Base-by-base conservation (phyloP, 164 flowering plant species). In the Magnolia sinica region DNA sequence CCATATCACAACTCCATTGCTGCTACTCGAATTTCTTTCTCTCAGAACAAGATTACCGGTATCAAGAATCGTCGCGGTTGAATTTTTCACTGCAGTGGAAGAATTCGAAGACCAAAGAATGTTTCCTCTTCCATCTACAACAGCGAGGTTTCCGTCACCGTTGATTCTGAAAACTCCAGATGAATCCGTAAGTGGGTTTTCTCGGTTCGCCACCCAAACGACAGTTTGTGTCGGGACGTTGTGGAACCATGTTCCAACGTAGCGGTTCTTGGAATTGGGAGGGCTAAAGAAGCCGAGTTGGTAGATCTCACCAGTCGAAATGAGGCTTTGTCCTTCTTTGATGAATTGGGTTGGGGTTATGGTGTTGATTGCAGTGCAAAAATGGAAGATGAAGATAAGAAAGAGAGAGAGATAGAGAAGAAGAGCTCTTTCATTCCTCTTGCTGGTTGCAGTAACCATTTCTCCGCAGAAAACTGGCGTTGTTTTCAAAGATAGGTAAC, bases 1-100 rank as follows among this genome's bases (percentile, higher is more conserved):
- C 90, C 91, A 88, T 10, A 80, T 0, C 1, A 78, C 50, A 7
- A 8, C 45, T 11, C 14, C 18, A 7, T 13, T 31, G 19, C 27
- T 7, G 50, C 10, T 68, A 20, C 23, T 65, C 22, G 63, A 58
- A 19, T 58, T 58, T 58, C 63, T 11, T 64, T 63, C 23, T 13
- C 64, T 68, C 16, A 75, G 20, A 14, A 75, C 65, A 14, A 75
- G 72, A 68, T 75, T 75, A 13, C 72, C 64, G 0, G 71, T 31
- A 6, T 67, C 71, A 2, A 75, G 20, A 31, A 75, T 14, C 23
- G 20, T 50, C 7, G 71, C 64, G 1, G 20, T 22, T 24, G 49
- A 23, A 22, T 65, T 52, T 4, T 3, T 1, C 2, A 29, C 37
- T 14, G 61, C 2, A 22, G 9, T 52, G 9, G 64, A 6, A 5